phyloP scores from a whole-genome alignment of 805 yeast genomes.

The Torulaspora maleeae region DNA sequence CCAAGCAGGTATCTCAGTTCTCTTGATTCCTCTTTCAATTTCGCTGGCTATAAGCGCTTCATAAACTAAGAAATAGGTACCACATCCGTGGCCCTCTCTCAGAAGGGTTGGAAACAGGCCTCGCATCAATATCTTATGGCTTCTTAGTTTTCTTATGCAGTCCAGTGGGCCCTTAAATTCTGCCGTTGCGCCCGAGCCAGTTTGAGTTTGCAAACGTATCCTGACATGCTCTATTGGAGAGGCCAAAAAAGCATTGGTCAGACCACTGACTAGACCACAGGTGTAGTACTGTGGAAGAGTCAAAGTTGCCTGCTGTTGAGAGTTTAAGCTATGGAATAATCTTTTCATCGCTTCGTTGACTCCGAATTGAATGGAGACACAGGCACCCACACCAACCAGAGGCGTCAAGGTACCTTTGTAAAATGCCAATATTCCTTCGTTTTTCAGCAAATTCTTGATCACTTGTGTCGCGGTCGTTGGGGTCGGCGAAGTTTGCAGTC shows the following conservation, averaged over 20 bases:
- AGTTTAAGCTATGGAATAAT: constrained; percentile 46
- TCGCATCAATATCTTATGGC: constrained; percentile 59
- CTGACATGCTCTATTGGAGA: constrained; percentile 94
- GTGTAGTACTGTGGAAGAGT: constrained; percentile 63
- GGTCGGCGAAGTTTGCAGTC: constrained; percentile 83
- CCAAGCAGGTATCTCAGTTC: constrained; percentile 84
- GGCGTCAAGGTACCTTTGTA: constrained; percentile 95
- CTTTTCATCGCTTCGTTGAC: constrained; percentile 94
- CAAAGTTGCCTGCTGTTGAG: constrained; percentile 34
- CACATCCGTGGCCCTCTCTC: constrained; percentile 86
- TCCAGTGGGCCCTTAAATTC: constrained; percentile 53
- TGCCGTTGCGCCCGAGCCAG: constrained; percentile 42
- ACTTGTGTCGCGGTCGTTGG: constrained; percentile 70
- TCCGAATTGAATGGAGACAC: constrained; percentile 94
- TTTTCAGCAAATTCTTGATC: constrained; percentile 58
- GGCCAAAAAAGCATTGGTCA: constrained; percentile 83
- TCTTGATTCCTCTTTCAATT: constrained; percentile 38
- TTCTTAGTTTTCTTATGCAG: constrained; percentile 46
- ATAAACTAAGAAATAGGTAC: constrained; percentile 81
- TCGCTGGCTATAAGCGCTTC: constrained; percentile 73
- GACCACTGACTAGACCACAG: constrained; percentile 89
- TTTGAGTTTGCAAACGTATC: constrained; percentile 83
- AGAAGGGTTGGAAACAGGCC: constrained; percentile 79
- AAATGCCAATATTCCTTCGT: constrained; percentile 83
- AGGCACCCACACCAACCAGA: constrained; percentile 92